Conservation (phyloP, 1,284 basidiomycete species). For the Malassezia arunalokei region DNA sequence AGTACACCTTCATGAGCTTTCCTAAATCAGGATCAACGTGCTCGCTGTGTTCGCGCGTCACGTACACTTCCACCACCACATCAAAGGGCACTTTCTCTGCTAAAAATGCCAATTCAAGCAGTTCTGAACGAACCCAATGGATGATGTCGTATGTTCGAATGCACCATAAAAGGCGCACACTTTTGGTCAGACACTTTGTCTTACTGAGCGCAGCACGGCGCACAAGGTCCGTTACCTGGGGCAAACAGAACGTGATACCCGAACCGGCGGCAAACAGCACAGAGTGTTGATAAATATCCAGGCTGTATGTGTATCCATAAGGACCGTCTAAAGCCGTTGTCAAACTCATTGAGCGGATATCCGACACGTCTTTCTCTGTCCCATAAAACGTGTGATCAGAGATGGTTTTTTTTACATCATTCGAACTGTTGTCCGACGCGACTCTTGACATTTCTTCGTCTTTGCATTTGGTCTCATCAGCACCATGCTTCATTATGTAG, state of each 20-base stretch:
- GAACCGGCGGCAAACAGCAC: slow-evolving; percentile 9
- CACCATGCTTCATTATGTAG: neutral
- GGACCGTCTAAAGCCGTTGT: slow-evolving; percentile 4
- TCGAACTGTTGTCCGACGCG: neutral
- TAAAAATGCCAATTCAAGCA: neutral
- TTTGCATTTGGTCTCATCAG: neutral
- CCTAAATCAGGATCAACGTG: neutral
- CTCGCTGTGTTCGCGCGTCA: neutral
- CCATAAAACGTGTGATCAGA: neutral
- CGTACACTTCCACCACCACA: neutral
- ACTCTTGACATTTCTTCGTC: neutral
- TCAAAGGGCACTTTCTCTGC: neutral
- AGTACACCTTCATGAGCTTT: neutral
- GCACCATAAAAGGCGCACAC: slow-evolving; percentile 4
- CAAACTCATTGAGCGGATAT: neutral
- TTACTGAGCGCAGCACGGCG: neutral
- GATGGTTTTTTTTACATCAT: neutral
- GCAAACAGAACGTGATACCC: slow-evolving; percentile 22
- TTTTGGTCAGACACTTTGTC: neutral
- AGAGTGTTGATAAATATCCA: neutral
- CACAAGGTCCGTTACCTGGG: neutral
- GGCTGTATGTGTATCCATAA: neutral
- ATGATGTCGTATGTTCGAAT: neutral
- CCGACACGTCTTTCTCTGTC: neutral
- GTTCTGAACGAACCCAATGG: neutral